These are phyloP conservation scores for Exophiala phaeomuriformis DNA, from an alignment of 2,329 filamentous ascomycete genomes.

Conservation along the genomic window DNA sequence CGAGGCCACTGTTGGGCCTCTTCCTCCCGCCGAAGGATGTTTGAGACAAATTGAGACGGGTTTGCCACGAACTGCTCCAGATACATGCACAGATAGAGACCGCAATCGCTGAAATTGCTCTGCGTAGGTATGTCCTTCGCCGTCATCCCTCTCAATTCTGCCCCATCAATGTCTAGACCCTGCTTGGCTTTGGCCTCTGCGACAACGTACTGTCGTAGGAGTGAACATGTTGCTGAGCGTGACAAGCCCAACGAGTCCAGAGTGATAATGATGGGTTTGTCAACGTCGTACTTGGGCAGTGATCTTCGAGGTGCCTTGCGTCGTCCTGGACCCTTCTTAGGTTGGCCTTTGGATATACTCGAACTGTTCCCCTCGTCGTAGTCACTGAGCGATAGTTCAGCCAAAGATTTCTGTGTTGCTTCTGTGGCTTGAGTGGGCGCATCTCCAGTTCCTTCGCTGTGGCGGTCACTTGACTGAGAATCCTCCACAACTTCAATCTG, in stretches of 20 bases:
- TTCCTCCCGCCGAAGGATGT: constrained; percentile 60
- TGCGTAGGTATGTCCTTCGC: constrained; percentile 72
- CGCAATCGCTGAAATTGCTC: constrained; percentile 80
- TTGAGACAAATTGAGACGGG: constrained; percentile 62
- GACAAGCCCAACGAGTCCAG: constrained; percentile 71
- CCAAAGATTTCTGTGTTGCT: constrained; percentile 15
- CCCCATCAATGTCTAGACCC: constrained; percentile 32
- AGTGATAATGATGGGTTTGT: constrained; percentile 67
- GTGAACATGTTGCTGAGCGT: constrained; percentile 53
- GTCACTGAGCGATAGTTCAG: constrained; percentile 14
- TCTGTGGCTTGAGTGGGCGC: background rate
- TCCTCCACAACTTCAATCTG: background rate
- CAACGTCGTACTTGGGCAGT: constrained; percentile 41
- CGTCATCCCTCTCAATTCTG: constrained; percentile 54
- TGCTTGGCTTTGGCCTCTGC: constrained; percentile 62
- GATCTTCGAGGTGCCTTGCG: constrained; percentile 29
- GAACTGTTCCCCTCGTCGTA: constrained; percentile 12
- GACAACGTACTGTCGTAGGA: constrained; percentile 69
- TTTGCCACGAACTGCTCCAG: constrained; percentile 70
- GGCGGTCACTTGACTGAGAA: background rate
- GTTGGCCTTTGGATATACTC: constrained; percentile 3
- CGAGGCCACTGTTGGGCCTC: constrained; percentile 35
- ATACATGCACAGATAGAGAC: constrained; percentile 78
- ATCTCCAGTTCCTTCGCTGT: constrained; percentile 1
- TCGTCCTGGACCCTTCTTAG: constrained; percentile 16